Percentiles rank a stretch among this genome's conserved stretches.
Conservation (phyloP, 768 basidiomycete species). For the Pulveroboletus sp. region DNA sequence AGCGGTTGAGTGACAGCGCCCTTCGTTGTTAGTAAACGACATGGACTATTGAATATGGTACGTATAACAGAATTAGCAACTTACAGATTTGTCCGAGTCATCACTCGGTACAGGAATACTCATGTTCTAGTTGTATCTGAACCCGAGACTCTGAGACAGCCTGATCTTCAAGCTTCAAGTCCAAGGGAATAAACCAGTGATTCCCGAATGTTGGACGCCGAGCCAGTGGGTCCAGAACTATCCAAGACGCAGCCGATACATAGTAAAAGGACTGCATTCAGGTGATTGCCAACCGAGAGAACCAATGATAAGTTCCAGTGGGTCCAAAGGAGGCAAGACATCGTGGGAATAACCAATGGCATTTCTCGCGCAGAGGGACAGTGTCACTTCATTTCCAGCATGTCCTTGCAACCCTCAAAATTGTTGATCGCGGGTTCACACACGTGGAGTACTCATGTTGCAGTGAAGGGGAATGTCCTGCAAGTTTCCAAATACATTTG, state of each 20-base stretch:
- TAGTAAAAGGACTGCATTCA: slow-evolving; percentile 3
- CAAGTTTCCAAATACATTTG: slow-evolving; percentile 1
- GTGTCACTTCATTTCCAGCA: too few relatives aligned
- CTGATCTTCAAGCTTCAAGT: too few relatives aligned
- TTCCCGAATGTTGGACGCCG: too few relatives aligned
- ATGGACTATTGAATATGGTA: neutral
- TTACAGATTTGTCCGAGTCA: neutral
- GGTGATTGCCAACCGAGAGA: too few relatives aligned
- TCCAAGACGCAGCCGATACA: too few relatives aligned
- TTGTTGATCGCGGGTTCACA: slow-evolving; percentile 5
- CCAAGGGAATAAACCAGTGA: too few relatives aligned
- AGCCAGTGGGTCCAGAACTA: neutral
- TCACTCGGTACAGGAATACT: neutral
- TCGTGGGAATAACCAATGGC: too few relatives aligned
- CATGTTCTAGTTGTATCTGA: slow-evolving; percentile 2
- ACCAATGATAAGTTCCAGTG: too few relatives aligned
- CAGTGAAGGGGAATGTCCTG: neutral
- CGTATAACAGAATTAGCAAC: neutral
- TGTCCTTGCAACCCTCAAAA: neutral
- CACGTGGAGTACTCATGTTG: slow-evolving; percentile 21
- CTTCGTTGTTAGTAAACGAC: slow-evolving; percentile 11
- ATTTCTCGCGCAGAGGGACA: too few relatives aligned
- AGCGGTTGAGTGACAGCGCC: neutral
- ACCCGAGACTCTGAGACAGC: neutral
- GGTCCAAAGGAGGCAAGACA: too few relatives aligned